Evolutionary conservation across 257 asterid genomes (phyloP).

Genomic region (Solanum arcanum): DNA sequence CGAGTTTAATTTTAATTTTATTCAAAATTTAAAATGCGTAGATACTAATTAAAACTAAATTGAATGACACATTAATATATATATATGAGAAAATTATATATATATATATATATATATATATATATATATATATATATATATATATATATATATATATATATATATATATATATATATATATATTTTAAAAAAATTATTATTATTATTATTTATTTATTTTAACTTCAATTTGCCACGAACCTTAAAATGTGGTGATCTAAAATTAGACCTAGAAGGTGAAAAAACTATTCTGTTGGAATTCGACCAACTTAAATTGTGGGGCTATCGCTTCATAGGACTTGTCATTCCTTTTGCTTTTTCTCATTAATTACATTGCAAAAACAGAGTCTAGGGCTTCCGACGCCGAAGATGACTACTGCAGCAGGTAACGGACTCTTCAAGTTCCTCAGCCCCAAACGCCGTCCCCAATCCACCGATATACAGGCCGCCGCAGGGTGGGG

Average conservation of each 20-base stretch:
- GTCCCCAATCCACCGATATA: constrained; percentile 34
- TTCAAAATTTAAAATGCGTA: too few relatives aligned
- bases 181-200: too few relatives aligned
- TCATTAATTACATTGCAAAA: not conserved
- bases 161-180: too few relatives aligned
- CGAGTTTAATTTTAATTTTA: too few relatives aligned
- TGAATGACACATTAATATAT: too few relatives aligned
- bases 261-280: not conserved
- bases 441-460: constrained; percentile 28
- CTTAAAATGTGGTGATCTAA: not conserved
- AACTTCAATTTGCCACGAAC: too few relatives aligned
- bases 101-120: too few relatives aligned
- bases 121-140: too few relatives aligned
- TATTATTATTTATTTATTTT: too few relatives aligned
- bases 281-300: not conserved
- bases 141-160: too few relatives aligned
- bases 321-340: not conserved
- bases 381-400: not conserved
- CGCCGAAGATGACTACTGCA: constrained; percentile 34
- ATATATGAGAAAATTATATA: too few relatives aligned
- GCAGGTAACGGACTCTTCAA: constrained; percentile 37
- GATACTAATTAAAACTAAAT: too few relatives aligned
- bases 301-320: not conserved
- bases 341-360: not conserved
- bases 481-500: constrained; percentile 80